Conservation (phyloP, 371 early-diverging fungal genomes). For the Mucor ambiguus region DNA sequence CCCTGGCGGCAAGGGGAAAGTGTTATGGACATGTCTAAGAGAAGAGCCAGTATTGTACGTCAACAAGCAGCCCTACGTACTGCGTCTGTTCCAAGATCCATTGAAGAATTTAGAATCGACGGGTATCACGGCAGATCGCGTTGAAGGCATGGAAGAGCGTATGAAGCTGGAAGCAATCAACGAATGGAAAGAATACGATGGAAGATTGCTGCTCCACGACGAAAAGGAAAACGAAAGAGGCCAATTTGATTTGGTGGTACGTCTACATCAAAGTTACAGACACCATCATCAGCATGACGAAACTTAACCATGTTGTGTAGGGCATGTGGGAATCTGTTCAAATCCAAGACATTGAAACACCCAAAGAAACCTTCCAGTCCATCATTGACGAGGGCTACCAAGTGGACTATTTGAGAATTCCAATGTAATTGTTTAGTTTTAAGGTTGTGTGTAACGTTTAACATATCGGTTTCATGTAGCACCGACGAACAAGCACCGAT, state of each 20-base stretch:
- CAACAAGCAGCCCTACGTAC: conserved; percentile 65
- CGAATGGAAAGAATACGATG: conserved; percentile 59
- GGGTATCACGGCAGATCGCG: conserved; percentile 70
- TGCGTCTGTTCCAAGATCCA: conserved; percentile 65
- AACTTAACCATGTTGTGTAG: neutral
- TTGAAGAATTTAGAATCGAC: conserved; percentile 68
- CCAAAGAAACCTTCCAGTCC: conserved; percentile 58
- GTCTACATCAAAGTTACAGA: neutral
- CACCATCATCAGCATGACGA: neutral
- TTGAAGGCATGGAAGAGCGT: conserved; percentile 71
- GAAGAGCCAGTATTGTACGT: conserved; percentile 83
- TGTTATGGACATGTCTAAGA: conserved; percentile 73
- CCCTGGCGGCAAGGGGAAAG: conserved; percentile 48
- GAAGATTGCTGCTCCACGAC: conserved; percentile 64
- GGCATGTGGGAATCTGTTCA: conserved; percentile 68
- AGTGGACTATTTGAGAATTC: conserved; percentile 70
- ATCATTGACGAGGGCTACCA: conserved; percentile 59
- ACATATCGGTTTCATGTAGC: conserved; percentile 23
- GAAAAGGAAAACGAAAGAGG: conserved; percentile 52
- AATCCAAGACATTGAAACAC: conserved; percentile 58
- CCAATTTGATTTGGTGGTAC: conserved; percentile 56
- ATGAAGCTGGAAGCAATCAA: conserved; percentile 62
- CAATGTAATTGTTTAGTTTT: conserved; percentile 52
- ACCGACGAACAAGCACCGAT: conserved; percentile 84
- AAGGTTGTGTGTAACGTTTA: conserved; percentile 4